These are phyloP conservation scores for Polytolypa hystricis DNA, from an alignment of 2,329 filamentous ascomycete species.

Conservation along the genomic window DNA sequence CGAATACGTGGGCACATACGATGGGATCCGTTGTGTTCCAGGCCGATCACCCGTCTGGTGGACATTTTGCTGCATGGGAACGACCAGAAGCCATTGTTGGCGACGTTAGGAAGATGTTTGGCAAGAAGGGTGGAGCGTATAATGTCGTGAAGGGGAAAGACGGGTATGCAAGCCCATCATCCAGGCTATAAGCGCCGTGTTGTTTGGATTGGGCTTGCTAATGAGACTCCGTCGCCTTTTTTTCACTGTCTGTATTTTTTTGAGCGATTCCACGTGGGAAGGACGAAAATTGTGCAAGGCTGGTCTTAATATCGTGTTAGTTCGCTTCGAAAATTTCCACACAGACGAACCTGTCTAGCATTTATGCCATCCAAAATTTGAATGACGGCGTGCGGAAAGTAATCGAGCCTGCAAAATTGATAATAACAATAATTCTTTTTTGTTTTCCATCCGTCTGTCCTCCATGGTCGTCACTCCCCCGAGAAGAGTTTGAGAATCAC, in stretches of 20 bases:
- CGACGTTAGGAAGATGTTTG: constrained; percentile 40
- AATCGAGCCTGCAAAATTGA: no score
- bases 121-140: constrained; percentile 30
- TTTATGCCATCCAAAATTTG: no score
- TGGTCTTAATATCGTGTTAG: background rate
- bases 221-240: no score
- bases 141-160: constrained; percentile 22
- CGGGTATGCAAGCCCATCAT: constrained; percentile 19
- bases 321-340: background rate
- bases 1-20: constrained; percentile 39
- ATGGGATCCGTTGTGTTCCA: constrained; percentile 42
- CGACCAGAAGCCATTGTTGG: constrained; percentile 34
- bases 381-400: no score
- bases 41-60: constrained; percentile 35
- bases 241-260: no score
- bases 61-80: constrained; percentile 46
- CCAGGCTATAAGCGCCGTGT: background rate
- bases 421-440: no score
- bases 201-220: background rate
- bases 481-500: no score
- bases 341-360: background rate
- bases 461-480: no score
- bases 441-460: no score
- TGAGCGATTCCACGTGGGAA: no score
- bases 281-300: background rate